These are phyloP conservation scores for Trypanosoma melophagium DNA, from an alignment of 208 protist genomes.

Conservation along the genomic window DNA sequence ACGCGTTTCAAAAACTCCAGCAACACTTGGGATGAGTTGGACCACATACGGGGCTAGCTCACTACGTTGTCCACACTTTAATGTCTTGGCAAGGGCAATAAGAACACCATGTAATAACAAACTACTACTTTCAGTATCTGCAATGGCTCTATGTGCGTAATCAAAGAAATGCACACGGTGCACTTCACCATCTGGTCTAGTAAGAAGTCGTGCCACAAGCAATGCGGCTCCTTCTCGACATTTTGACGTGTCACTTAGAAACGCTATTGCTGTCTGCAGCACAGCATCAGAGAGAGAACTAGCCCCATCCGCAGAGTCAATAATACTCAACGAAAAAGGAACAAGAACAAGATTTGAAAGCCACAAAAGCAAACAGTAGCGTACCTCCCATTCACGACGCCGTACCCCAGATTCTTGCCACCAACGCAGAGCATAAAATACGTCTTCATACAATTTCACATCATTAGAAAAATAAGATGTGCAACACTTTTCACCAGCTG, in stretches of 20 bases:
- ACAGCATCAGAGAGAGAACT: conserved; percentile 71
- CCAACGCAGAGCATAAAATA: conserved; percentile 75
- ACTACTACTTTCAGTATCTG: conserved; percentile 8
- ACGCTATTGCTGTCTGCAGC: conserved; percentile 64
- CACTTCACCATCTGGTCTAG: conserved; percentile 78
- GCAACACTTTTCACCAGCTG: conserved; percentile 92
- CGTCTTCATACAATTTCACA: conserved; percentile 83
- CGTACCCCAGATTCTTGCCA: conserved; percentile 49
- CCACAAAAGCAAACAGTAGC: conserved; percentile 97
- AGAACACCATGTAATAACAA: conserved; percentile 81
- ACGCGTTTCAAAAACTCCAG: conserved; percentile 30
- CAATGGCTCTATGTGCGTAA: conserved; percentile 44
- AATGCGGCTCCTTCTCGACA: conserved; percentile 90
- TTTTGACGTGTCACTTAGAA: conserved; percentile 86
- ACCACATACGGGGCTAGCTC: conserved; percentile 76
- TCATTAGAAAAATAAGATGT: conserved; percentile 94
- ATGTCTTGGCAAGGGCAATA: conserved; percentile 78
- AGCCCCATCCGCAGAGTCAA: conserved; percentile 72
- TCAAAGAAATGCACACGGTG: conserved; percentile 70
- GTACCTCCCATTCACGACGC: conserved; percentile 92
- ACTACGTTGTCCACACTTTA: conserved; percentile 91
- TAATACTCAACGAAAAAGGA: conserved; percentile 93
- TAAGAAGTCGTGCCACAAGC: conserved; percentile 89
- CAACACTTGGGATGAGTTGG: conserved; percentile 46
- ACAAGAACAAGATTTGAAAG: conserved; percentile 95